Percentiles rank a stretch among this genome's conserved stretches.
Conservation (phyloP, 352 stramenopile genomes). For the Phytophthora tentaculata region DNA sequence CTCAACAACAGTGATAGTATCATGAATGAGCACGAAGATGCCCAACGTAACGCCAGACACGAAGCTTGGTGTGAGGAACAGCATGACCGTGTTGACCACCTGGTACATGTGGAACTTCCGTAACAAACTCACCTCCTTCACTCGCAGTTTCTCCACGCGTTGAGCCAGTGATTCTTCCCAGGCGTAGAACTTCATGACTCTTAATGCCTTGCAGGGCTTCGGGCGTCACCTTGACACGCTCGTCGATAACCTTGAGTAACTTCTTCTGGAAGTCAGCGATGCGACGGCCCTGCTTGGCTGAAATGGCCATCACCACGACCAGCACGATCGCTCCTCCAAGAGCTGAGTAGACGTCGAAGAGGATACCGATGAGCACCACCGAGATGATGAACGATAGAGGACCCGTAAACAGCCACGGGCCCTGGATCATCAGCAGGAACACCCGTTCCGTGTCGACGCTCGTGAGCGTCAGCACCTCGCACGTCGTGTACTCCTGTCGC, state of each 20-base stretch:
- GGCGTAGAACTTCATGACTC: slow-evolving; percentile 91
- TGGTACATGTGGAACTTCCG: slow-evolving; percentile 45
- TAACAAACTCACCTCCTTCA: slow-evolving; percentile 43
- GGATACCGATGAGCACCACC: slow-evolving; percentile 37
- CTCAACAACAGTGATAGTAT: slow-evolving; percentile 31
- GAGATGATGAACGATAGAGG: slow-evolving; percentile 38
- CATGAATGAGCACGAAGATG: slow-evolving; percentile 32
- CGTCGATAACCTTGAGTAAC: slow-evolving; percentile 48
- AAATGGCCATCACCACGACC: slow-evolving; percentile 26
- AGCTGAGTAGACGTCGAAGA: slow-evolving; percentile 36
- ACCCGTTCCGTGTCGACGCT: slow-evolving; percentile 41
- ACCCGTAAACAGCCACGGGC: slow-evolving; percentile 36
- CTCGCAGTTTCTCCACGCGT: slow-evolving; percentile 47
- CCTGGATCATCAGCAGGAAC: slow-evolving; percentile 38
- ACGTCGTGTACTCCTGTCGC: slow-evolving; percentile 42
- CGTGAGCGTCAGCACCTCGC: slow-evolving; percentile 31
- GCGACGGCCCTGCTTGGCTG: slow-evolving; percentile 12
- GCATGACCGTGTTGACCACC: slow-evolving; percentile 46
- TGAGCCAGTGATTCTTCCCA: slow-evolving; percentile 60
- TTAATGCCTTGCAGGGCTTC: slow-evolving; percentile 91
- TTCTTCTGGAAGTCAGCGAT: slow-evolving; percentile 31
- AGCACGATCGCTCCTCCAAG: slow-evolving; percentile 20
- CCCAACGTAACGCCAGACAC: slow-evolving; percentile 27
- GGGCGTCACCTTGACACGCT: slow-evolving; percentile 92
- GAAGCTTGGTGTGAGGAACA: slow-evolving; percentile 44